Percentiles rank a stretch among this genome's conserved stretches.
Conservation (phyloP, 2,329 filamentous ascomycete genomes). For the Cladosporium halotolerans region DNA sequence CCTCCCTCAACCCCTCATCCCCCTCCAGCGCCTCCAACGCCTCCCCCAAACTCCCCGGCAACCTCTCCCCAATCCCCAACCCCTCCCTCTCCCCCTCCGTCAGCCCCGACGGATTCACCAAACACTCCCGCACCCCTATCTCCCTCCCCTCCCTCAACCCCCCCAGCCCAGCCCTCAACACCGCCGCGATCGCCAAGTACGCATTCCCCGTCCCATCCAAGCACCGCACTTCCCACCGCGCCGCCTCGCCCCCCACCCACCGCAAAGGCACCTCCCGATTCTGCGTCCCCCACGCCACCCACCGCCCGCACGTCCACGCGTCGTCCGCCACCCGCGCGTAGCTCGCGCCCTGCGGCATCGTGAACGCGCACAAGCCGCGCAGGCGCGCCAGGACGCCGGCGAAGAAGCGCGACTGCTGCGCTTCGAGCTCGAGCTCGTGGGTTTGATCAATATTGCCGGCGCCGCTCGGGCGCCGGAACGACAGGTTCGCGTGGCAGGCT, state of each 20-base stretch:
- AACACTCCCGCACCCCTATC: constrained; percentile 50
- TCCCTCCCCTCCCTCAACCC: constrained; percentile 45
- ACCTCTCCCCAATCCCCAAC: constrained; percentile 48
- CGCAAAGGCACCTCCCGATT: constrained; percentile 72
- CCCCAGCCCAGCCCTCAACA: constrained; percentile 54
- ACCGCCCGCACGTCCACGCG: constrained; percentile 71
- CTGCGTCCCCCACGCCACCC: constrained; percentile 74
- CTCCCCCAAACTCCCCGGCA: constrained; percentile 51
- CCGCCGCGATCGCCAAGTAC: constrained; percentile 60
- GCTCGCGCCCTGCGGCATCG: constrained; percentile 58
- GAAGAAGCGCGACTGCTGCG: constrained; percentile 57
- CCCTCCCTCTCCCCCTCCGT: constrained; percentile 41
- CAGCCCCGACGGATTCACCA: constrained; percentile 48
- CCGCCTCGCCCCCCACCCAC: constrained; percentile 46
- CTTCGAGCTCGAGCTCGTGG: constrained; percentile 17
- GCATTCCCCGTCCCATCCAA: constrained; percentile 76
- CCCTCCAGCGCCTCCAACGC: constrained; percentile 48
- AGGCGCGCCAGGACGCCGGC: constrained; percentile 64
- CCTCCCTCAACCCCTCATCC: constrained; percentile 42
- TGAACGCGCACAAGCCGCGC: constrained; percentile 61
- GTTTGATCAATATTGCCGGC: constrained; percentile 11
- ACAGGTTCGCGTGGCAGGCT: constrained; percentile 64
- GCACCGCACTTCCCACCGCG: constrained; percentile 72
- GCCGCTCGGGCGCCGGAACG: constrained; percentile 61
- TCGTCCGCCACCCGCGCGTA: constrained; percentile 64